Conservation (phyloP, 306 rosid genomes). For the Pyrus pyrifolia region DNA sequence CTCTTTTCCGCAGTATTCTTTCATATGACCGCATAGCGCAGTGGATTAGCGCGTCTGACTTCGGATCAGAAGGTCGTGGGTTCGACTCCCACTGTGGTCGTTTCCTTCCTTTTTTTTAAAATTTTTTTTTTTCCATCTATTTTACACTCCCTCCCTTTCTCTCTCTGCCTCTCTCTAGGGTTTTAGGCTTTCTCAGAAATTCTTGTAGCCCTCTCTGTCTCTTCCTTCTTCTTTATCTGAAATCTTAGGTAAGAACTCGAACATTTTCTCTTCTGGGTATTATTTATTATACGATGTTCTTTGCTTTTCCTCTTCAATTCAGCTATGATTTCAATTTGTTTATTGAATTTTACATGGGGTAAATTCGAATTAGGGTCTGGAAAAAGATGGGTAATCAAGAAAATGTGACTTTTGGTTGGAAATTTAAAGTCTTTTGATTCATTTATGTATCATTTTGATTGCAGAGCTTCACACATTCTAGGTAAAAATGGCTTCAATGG, state of each 20-base stretch:
- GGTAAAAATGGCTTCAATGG: constrained; percentile 39
- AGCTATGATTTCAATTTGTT: neutral
- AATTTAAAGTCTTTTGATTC: neutral
- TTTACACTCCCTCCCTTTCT: neutral
- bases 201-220: neutral
- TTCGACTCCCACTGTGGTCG: constrained; percentile 75
- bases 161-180: neutral
- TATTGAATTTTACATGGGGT: no score
- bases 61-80: constrained; percentile 79
- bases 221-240: neutral
- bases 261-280: neutral
- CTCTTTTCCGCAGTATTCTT: accelerated
- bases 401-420: neutral
- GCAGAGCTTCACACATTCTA: neutral
- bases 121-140: neutral
- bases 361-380: neutral
- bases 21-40: constrained; percentile 61
- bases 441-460: neutral
- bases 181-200: neutral
- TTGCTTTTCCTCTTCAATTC: neutral
- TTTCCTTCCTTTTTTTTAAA: accelerated
- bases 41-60: constrained; percentile 83
- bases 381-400: neutral
- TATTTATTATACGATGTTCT: neutral
- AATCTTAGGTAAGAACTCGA: neutral